Evolutionary conservation across 2,329 filamentous ascomycete species (phyloP).

Genomic region (Phoma sp.): DNA sequence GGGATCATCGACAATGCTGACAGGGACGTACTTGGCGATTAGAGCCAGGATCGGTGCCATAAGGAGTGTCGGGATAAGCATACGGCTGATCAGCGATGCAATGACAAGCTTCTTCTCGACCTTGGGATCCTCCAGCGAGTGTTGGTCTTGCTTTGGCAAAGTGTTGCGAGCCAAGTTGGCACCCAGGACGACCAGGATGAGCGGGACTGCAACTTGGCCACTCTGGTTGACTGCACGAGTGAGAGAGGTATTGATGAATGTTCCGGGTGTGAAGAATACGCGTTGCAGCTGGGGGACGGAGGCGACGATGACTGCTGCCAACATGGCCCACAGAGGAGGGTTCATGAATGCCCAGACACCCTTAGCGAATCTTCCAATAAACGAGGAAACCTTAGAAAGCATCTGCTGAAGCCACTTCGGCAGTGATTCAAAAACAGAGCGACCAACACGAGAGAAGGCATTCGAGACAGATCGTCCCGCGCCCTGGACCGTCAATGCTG

Average conservation of each 20-base stretch:
- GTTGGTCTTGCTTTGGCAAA: slow-evolving; percentile 68
- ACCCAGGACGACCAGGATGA: slow-evolving; percentile 93
- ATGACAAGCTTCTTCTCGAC: slow-evolving; percentile 79
- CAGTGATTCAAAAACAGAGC: slow-evolving; percentile 55
- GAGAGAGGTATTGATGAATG: slow-evolving; percentile 90
- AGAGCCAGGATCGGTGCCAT: slow-evolving; percentile 91
- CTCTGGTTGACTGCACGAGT: slow-evolving; percentile 85
- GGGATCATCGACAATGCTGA: slow-evolving; percentile 95
- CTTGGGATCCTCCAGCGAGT: slow-evolving; percentile 72
- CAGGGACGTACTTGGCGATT: slow-evolving; percentile 84
- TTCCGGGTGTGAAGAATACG: slow-evolving; percentile 86
- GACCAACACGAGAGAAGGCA: slow-evolving; percentile 39
- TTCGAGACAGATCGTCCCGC: slow-evolving; percentile 30
- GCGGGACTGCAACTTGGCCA: slow-evolving; percentile 87
- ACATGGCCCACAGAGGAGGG: slow-evolving; percentile 96
- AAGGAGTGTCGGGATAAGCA: slow-evolving; percentile 87
- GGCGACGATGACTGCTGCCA: slow-evolving; percentile 86
- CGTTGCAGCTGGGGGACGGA: slow-evolving; percentile 82
- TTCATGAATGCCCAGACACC: slow-evolving; percentile 97
- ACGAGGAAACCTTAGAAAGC: slow-evolving; percentile 52
- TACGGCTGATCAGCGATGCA: slow-evolving; percentile 84
- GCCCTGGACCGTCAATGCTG: slow-evolving; percentile 26
- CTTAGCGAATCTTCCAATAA: slow-evolving; percentile 59
- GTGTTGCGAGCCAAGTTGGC: slow-evolving; percentile 95
- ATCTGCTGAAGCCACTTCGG: slow-evolving; percentile 60